phyloP scores from a whole-genome alignment of 78 protist genomes.

The Emiliania huxleyi region DNA sequence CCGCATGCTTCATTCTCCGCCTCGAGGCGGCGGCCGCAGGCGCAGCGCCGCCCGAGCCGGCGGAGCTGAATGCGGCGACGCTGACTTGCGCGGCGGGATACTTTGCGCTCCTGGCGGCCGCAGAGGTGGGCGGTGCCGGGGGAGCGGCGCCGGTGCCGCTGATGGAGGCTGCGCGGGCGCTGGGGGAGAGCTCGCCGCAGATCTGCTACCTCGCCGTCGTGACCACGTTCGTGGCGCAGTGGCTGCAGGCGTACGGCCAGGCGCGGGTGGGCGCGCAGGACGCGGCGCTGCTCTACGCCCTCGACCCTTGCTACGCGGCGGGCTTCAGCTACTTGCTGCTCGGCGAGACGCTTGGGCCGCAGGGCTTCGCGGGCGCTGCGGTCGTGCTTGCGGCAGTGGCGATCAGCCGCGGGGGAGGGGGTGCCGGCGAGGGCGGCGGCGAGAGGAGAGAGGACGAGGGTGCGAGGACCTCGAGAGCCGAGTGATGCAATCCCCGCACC shows the following conservation, averaged over 20 bases:
- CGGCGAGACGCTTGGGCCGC: slow-evolving; percentile 3
- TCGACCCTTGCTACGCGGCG: slow-evolving; percentile 29
- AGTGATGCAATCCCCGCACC: no score
- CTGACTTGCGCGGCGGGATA: not conserved
- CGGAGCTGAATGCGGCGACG: not conserved
- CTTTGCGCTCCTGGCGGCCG: not conserved
- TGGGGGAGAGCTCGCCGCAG: not conserved
- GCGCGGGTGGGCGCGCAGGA: not conserved
- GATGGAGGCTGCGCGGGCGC: not conserved
- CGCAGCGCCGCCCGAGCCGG: not conserved
- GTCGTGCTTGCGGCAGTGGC: no score
- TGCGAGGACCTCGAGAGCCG: no score
- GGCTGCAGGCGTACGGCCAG: slow-evolving; percentile 28
- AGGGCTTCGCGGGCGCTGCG: not conserved
- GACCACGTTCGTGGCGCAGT: not conserved
- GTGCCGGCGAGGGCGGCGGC: no score
- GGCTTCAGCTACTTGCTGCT: slow-evolving; percentile 7
- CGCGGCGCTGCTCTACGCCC: slow-evolving; percentile 37
- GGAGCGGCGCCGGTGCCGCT: not conserved
- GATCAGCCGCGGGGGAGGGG: no score
- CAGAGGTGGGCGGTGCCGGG: not conserved
- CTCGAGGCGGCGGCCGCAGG: not conserved
- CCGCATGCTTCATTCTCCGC: not conserved
- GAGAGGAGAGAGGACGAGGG: no score
- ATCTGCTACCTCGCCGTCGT: slow-evolving; percentile 11